Evolutionary conservation across 2,329 filamentous ascomycete species (phyloP), one percentile per base, ranked within the genome.

Genomic region (Dryadomyces quercivorus): DNA sequence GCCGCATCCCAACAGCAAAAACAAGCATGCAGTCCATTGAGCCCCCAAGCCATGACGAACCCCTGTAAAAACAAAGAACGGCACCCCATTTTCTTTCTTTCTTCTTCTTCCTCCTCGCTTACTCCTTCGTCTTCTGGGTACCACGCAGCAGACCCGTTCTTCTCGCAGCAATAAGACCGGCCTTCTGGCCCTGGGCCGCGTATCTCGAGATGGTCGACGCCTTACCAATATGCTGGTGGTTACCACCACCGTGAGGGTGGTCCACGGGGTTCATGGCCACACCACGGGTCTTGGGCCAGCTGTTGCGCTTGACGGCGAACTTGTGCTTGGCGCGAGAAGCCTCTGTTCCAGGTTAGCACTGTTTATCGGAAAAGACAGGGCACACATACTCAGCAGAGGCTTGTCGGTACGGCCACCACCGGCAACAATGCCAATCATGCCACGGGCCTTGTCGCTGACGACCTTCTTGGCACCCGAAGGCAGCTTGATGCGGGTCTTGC

Each of bases 241-340:
- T 97, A 95, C 93, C 79, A 88, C 86, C 87, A 88, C 88, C 88
- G 85, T 93, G 88, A 75, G 88, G 88, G 84, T 98, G 93, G 80
- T 98, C 93, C 70, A 98, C 93, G 69, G 93, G 93, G 82, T 98
- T 98, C 93, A 98, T 98, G 77, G 93, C 93, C 86, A 98, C 93
- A 96, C 93, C 93, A 93, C 93, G 92, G 83, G 93, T 98, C 88
- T 95, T 96, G 78, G 93, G 93, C 93, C 93, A 98, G 72, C 85
- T 92, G 89, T 98, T 97, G 74, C 93, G 90, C 90, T 98, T 98
- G 80, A 96, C 94, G 67, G 91, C 90, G 80, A 95, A 98, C 88
- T 98, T 98, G 75, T 97, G 92, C 89, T 97, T 98, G 71, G 93
- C 93, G 73, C 93, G 89, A 70, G 92, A 97, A 70, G 93, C 93